Percentiles rank a stretch among this genome's conserved stretches.
These are phyloP conservation scores for Penicillium steckii DNA, from an alignment of 495 filamentous ascomycete genomes.

Conservation along the genomic window DNA sequence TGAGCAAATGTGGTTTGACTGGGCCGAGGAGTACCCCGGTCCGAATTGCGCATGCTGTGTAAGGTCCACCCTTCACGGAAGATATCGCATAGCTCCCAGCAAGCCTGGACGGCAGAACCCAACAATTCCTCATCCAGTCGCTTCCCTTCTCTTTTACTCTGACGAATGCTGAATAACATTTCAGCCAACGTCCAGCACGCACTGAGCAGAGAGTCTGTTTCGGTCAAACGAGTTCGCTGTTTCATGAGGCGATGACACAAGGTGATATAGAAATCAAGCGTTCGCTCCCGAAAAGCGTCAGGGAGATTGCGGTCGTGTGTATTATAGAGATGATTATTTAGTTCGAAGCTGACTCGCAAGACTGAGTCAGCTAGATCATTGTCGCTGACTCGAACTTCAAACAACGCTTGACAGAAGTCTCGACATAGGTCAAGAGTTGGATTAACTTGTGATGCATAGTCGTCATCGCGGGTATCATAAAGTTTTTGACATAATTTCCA, in stretches of 20 bases:
- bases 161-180: constrained; percentile 89
- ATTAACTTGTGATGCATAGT: constrained; percentile 67
- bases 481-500: constrained; percentile 88
- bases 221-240: constrained; percentile 71
- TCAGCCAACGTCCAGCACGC: constrained; percentile 91
- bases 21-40: constrained; percentile 81
- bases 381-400: constrained; percentile 73
- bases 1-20: constrained; percentile 71
- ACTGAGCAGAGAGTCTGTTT: constrained; percentile 77
- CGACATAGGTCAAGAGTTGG: constrained; percentile 83
- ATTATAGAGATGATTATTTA: constrained; percentile 93
- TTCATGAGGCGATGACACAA: constrained; percentile 93
- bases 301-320: constrained; percentile 83
- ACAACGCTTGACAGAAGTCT: constrained; percentile 87
- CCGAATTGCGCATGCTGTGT: constrained; percentile 77
- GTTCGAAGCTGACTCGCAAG: constrained; percentile 84
- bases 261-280: constrained; percentile 91
- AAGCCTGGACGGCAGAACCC: constrained; percentile 83
- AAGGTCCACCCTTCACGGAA: constrained; percentile 94
- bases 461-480: constrained; percentile 75
- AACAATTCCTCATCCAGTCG: constrained; percentile 76
- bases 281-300: constrained; percentile 84
- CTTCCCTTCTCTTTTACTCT: constrained; percentile 74
- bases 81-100: constrained; percentile 93
- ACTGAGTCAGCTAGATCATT: constrained; percentile 82